These are phyloP conservation scores for Populus nigra DNA, from an alignment of 345 rosid species.

Conservation along the genomic window DNA sequence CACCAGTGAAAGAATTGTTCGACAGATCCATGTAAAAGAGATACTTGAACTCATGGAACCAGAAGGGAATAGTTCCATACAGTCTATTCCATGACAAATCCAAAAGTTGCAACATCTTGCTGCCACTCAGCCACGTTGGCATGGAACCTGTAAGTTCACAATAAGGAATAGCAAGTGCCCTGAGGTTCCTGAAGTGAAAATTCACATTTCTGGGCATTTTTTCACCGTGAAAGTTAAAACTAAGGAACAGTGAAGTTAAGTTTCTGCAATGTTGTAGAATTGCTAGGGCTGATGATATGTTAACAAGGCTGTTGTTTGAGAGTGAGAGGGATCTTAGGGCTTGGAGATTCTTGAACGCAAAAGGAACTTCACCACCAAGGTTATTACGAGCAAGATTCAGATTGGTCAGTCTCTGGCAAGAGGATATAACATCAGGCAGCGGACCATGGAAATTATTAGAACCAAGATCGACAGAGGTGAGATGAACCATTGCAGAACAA, in stretches of 20 bases:
- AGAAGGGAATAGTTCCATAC: conserved; percentile 13
- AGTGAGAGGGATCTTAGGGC: conserved; percentile 18
- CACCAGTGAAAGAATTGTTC: conserved; percentile 34
- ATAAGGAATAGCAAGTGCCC: neutral
- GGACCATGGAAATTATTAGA: conserved; percentile 27
- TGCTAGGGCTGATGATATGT: conserved; percentile 22
- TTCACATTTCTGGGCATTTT: conserved; percentile 13
- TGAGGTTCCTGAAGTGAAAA: conserved; percentile 14
- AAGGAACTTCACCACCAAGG: conserved; percentile 18
- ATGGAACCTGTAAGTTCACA: conserved; percentile 19
- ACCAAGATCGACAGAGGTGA: conserved; percentile 14
- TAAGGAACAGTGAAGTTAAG: conserved; percentile 15
- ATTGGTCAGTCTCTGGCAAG: conserved; percentile 13
- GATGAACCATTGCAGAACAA: conserved; percentile 34
- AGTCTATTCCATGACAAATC: conserved; percentile 26
- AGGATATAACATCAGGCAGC: conserved; percentile 18
- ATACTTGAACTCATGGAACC: conserved; percentile 11
- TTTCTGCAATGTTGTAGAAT: conserved; percentile 27
- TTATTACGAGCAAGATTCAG: conserved; percentile 17
- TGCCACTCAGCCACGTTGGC: conserved; percentile 20
- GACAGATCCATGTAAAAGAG: conserved; percentile 35
- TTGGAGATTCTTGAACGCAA: conserved; percentile 29
- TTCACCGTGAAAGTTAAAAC: neutral
- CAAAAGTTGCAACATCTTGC: conserved; percentile 11
- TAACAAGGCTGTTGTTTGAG: conserved; percentile 6